phyloP scores from a whole-genome alignment of 805 yeast species.

The Starmerella roubikii region DNA sequence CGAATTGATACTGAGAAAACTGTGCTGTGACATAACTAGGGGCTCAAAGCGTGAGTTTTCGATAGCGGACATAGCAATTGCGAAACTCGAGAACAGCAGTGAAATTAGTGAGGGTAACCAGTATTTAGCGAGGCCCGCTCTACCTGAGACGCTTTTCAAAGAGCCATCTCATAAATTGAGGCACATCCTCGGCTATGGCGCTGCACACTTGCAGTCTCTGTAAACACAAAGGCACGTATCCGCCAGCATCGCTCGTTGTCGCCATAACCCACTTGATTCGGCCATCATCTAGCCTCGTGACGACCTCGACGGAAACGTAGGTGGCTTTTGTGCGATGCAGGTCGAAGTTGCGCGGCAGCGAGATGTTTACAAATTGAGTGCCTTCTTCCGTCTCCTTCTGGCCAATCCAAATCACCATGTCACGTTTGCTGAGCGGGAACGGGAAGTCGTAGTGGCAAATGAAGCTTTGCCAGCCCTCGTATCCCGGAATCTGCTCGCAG shows the following conservation, averaged over 20 bases:
- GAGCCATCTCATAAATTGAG: conserved; percentile 24
- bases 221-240: conserved; percentile 28
- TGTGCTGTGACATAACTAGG: too few species aligned
- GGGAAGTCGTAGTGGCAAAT: conserved; percentile 27
- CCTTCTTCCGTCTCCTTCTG: conserved; percentile 22
- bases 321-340: conserved; percentile 20
- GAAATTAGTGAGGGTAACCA: too few species aligned
- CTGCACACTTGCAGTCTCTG: conserved; percentile 25
- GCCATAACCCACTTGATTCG: conserved; percentile 31
- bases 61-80: too few species aligned
- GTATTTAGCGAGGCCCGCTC: too few species aligned
- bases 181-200: conserved; percentile 29
- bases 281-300: conserved; percentile 17
- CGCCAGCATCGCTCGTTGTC: conserved; percentile 30
- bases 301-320: conserved; percentile 28
- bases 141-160: too few species aligned
- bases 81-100: too few species aligned
- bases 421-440: conserved; percentile 25
- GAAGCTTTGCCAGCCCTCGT: conserved; percentile 18
- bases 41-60: too few species aligned
- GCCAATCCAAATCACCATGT: conserved; percentile 27
- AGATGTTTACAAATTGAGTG: conserved; percentile 26
- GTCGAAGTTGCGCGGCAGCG: conserved; percentile 24
- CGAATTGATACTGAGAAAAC: too few species aligned
- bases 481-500: conserved; percentile 18